Evolutionary conservation across 305 asterid species (phyloP).

Genomic region (Fraxinus ornus): DNA sequence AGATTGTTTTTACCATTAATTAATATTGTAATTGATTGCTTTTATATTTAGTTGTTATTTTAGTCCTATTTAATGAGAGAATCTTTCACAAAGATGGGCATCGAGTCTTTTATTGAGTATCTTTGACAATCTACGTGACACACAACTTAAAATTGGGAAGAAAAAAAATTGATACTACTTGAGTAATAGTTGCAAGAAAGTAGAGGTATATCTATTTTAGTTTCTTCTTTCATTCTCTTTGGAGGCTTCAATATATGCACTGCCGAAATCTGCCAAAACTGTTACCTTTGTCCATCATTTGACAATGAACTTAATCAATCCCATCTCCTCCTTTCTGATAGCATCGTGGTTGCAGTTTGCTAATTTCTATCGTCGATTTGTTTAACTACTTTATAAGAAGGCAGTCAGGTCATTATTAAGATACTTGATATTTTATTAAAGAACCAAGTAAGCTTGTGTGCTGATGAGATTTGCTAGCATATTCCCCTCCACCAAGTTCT

Average conservation of each 20-base stretch:
- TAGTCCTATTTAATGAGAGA: too few species aligned
- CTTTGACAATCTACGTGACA: neutral
- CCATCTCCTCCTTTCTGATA: neutral
- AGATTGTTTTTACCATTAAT: too few species aligned
- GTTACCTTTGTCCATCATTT: neutral
- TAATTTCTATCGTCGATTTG: neutral
- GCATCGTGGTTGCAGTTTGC: neutral
- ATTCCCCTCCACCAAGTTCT: conserved; percentile 6
- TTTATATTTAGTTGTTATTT: too few species aligned
- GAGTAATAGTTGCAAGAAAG: neutral
- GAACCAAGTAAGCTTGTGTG: neutral
- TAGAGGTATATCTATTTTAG: neutral
- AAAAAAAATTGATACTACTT: neutral
- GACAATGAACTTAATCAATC: neutral
- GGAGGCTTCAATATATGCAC: neutral
- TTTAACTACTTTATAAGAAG: neutral
- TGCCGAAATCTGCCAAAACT: neutral
- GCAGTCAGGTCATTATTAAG: conserved; percentile 6
- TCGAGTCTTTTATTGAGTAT: too few species aligned
- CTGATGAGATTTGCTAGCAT: neutral
- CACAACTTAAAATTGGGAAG: neutral
- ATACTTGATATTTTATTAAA: neutral
- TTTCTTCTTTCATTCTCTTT: neutral
- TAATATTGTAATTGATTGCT: too few species aligned
- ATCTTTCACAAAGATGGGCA: too few species aligned